A percentile compares a stretch with the other conserved stretches of the same genome.
These are phyloP conservation scores for Mycena galericulata DNA, from an alignment of 768 basidiomycete genomes.

Conservation along the genomic window DNA sequence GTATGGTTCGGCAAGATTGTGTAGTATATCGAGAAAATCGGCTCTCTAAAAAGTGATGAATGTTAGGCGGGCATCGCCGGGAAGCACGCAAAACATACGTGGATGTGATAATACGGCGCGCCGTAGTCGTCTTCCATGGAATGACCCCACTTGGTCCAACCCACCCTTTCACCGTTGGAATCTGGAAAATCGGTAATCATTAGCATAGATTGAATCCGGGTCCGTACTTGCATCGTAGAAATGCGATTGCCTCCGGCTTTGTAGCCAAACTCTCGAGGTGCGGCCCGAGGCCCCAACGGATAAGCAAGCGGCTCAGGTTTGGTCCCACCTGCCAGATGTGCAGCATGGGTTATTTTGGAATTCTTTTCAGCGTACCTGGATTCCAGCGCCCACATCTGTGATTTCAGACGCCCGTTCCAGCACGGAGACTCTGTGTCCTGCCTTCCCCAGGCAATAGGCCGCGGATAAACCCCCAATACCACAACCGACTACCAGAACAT, in stretches of 20 bases:
- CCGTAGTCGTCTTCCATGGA: conserved; percentile 44
- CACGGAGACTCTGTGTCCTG: conserved; percentile 54
- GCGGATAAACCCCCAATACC: conserved; percentile 48
- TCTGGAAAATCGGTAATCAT: conserved; percentile 33
- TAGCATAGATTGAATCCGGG: background rate
- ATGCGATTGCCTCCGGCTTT: conserved; percentile 51
- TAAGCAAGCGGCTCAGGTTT: conserved; percentile 59
- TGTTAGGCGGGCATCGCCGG: conserved; percentile 24
- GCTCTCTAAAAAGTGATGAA: conserved; percentile 54
- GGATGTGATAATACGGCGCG: conserved; percentile 50
- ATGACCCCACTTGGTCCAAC: conserved; percentile 44
- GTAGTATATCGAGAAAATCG: conserved; percentile 58
- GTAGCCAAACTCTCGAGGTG: conserved; percentile 53
- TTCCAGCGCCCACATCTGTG: conserved; percentile 10
- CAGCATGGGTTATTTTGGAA: too few relatives aligned
- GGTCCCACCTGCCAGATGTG: conserved; percentile 27
- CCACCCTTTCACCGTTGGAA: conserved; percentile 45
- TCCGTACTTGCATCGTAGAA: conserved; percentile 54
- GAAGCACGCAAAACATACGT: conserved; percentile 39
- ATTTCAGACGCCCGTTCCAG: conserved; percentile 50
- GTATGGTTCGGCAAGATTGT: conserved; percentile 49
- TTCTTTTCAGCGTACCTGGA: background rate
- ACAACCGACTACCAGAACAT: conserved; percentile 13
- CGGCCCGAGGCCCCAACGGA: conserved; percentile 63
- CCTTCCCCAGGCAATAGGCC: conserved; percentile 52